Percentiles rank a stretch among this genome's conserved stretches.
phyloP scores from a whole-genome alignment of 2,329 filamentous ascomycete species.

The Fusarium palustre region DNA sequence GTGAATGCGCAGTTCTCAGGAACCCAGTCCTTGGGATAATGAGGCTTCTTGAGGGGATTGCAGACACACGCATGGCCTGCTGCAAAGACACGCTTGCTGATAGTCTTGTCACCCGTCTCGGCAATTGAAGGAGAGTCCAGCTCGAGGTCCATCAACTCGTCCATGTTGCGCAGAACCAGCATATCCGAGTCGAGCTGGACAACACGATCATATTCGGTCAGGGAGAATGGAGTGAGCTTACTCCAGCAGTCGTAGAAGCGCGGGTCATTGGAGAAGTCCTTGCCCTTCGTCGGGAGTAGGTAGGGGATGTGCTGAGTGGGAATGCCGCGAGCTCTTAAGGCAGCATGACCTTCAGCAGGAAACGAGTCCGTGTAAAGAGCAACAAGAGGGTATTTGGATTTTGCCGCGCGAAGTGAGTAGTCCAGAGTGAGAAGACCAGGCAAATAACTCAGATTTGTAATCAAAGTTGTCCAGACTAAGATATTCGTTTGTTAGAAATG shows the following conservation, averaged over 20 bases:
- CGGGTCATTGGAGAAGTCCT: constrained; percentile 79
- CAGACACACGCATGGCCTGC: constrained; percentile 88
- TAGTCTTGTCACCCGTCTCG: constrained; percentile 30
- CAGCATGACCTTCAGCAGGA: constrained; percentile 73
- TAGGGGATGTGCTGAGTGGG: constrained; percentile 76
- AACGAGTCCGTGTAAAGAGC: constrained; percentile 86
- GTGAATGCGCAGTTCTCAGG: constrained; percentile 70
- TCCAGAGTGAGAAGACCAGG: constrained; percentile 85
- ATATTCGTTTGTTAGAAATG: constrained; percentile 7
- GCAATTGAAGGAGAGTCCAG: constrained; percentile 65
- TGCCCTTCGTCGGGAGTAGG: constrained; percentile 74
- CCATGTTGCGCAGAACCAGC: constrained; percentile 86
- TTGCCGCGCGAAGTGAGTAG: constrained; percentile 74
- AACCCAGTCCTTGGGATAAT: constrained; percentile 81
- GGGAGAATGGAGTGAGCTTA: constrained; percentile 83
- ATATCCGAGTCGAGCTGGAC: constrained; percentile 92
- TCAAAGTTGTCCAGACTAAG: constrained; percentile 86
- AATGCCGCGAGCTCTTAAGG: constrained; percentile 77
- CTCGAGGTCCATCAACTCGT: constrained; percentile 87
- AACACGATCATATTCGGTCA: constrained; percentile 81
- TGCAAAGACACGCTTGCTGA: constrained; percentile 76
- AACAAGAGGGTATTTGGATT: constrained; percentile 80
- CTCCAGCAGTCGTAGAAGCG: constrained; percentile 93
- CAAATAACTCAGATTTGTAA: constrained; percentile 86
- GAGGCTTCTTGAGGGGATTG: constrained; percentile 80